These are phyloP conservation scores for Neofusicoccum sp. DNA, from an alignment of 2,329 filamentous ascomycete genomes.

Conservation along the genomic window DNA sequence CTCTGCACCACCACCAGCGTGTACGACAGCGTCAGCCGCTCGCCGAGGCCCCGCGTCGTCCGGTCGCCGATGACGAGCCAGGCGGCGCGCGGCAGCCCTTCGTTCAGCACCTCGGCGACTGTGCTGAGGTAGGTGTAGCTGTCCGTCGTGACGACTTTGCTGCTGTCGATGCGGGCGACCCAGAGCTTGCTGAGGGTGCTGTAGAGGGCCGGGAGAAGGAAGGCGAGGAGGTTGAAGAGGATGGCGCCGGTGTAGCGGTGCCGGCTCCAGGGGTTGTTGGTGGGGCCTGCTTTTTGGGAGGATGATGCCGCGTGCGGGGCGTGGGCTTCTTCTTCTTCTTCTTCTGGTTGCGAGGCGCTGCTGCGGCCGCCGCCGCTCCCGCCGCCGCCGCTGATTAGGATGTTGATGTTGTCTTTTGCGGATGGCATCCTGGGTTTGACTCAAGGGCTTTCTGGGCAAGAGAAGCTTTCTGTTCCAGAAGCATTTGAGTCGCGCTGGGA, in stretches of 20 bases:
- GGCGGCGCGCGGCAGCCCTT: slow-evolving; percentile 68
- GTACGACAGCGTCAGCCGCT: slow-evolving; percentile 62
- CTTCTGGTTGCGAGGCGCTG: too few species aligned
- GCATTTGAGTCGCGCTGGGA: background rate
- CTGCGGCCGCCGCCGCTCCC: too few species aligned
- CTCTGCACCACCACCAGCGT: slow-evolving; percentile 60
- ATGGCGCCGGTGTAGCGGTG: slow-evolving; percentile 58
- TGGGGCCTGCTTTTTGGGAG: background rate
- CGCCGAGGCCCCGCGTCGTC: slow-evolving; percentile 52
- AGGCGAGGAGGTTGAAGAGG: slow-evolving; percentile 63
- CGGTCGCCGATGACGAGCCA: slow-evolving; percentile 71
- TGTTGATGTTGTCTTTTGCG: background rate
- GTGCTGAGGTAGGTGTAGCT: slow-evolving; percentile 70
- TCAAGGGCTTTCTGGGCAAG: background rate
- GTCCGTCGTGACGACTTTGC: slow-evolving; percentile 65
- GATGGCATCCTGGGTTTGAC: background rate
- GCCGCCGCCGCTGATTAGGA: background rate
- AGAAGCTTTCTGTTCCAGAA: background rate
- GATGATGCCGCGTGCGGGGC: background rate
- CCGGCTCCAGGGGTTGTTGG: background rate
- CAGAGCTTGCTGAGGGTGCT: slow-evolving; percentile 70
- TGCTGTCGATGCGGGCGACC: slow-evolving; percentile 67
- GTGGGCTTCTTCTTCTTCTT: background rate
- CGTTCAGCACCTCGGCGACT: slow-evolving; percentile 71
- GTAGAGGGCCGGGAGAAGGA: slow-evolving; percentile 69